A percentile compares a stretch with the other conserved stretches of the same genome.
phyloP scores from a whole-genome alignment of 1,139 yeast species.

The Protomyces gravidus region DNA sequence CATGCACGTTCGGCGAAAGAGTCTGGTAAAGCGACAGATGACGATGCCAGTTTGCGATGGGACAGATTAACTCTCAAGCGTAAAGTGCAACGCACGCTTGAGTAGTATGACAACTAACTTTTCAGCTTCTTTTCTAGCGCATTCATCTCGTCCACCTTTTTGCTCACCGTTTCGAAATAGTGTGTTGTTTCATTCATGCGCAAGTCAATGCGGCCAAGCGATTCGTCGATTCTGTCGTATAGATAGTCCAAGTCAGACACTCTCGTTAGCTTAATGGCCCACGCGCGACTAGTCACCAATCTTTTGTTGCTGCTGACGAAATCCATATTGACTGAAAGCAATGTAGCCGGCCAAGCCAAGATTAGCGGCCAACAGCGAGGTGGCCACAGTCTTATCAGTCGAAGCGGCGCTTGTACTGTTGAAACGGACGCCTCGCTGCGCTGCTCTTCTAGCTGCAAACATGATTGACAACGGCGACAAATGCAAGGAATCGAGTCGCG shows the following conservation, averaged over 20 bases:
- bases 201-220: conserved; percentile 14
- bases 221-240: not conserved
- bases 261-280: not conserved
- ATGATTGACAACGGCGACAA: too few relatives aligned
- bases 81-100: not conserved
- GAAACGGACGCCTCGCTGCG: too few relatives aligned
- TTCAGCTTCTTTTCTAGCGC: not conserved
- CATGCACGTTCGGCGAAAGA: not conserved
- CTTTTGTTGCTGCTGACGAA: not conserved
- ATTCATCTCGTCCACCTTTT: conserved; percentile 17
- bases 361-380: not conserved
- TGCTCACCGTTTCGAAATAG: conserved; percentile 14
- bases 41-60: not conserved
- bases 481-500: not conserved
- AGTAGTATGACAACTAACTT: not conserved
- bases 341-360: not conserved
- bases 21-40: not conserved
- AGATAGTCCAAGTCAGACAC: not conserved
- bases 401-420: not conserved
- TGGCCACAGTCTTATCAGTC: not conserved
- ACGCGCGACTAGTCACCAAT: not conserved
- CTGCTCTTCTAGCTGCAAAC: too few relatives aligned
- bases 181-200: conserved; percentile 23
- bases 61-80: not conserved
- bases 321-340: not conserved